phyloP scores from a whole-genome alignment of 179 eudicot species.

The Silene coronaria region DNA sequence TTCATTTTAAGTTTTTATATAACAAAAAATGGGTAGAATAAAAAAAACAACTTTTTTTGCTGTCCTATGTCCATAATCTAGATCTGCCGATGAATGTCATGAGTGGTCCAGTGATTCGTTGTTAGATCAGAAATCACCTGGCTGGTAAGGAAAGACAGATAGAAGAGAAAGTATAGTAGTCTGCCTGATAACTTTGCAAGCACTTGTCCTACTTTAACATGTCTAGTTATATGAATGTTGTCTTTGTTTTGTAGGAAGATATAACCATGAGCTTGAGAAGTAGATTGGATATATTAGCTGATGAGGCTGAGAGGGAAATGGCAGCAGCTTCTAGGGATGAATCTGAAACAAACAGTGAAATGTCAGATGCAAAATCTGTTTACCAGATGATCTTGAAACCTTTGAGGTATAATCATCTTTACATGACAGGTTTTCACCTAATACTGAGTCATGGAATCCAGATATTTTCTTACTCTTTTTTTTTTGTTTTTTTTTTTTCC shows the following conservation, averaged over 20 bases:
- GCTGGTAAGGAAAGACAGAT: background rate
- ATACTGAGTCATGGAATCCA: background rate
- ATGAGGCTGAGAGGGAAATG: slow-evolving; percentile 60
- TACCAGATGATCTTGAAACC: slow-evolving; percentile 42
- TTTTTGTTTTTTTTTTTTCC: too few relatives aligned
- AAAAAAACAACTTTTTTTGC: too few relatives aligned
- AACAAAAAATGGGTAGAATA: background rate
- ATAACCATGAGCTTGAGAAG: slow-evolving; percentile 60
- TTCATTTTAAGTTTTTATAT: background rate
- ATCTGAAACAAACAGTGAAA: slow-evolving; percentile 32
- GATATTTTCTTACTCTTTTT: background rate
- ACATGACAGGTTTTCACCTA: background rate
- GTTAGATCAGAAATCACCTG: background rate
- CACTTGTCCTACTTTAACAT: background rate
- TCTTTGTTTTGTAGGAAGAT: slow-evolving; percentile 53
- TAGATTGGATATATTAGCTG: slow-evolving; percentile 75
- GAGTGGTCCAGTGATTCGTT: background rate
- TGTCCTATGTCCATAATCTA: background rate
- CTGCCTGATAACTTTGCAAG: slow-evolving; percentile 1
- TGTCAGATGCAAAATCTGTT: slow-evolving; percentile 28
- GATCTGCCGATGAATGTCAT: background rate
- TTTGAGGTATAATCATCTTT: slow-evolving; percentile 48
- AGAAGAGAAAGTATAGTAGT: slow-evolving; percentile 1
- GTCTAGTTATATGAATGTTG: background rate
- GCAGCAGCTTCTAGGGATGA: slow-evolving; percentile 30